phyloP scores from a whole-genome alignment of 805 yeast species.

The Millerago galiae region DNA sequence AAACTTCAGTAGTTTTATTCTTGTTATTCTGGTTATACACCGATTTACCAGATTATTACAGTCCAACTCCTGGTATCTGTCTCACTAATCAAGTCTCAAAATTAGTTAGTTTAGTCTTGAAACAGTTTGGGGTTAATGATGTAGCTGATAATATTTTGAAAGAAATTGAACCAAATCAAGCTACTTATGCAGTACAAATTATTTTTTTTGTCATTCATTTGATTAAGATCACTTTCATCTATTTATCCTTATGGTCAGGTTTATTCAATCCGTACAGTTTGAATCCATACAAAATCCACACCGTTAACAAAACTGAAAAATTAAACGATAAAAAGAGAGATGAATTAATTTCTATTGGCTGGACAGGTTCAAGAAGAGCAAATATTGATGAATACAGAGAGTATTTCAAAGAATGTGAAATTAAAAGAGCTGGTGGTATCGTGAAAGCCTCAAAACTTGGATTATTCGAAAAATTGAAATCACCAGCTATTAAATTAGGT shows the following conservation, averaged over 20 bases:
- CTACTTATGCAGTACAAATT: slow-evolving; percentile 45
- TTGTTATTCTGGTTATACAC: slow-evolving; percentile 79
- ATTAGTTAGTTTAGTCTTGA: slow-evolving; percentile 23
- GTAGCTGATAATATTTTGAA: slow-evolving; percentile 41
- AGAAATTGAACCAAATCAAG: slow-evolving; percentile 39
- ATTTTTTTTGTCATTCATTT: slow-evolving; percentile 69
- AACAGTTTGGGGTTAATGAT: slow-evolving; percentile 31
- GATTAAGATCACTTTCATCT: slow-evolving; percentile 51
- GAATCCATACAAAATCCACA: slow-evolving; percentile 30
- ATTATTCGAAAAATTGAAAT: slow-evolving; percentile 48
- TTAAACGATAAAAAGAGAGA: slow-evolving; percentile 28
- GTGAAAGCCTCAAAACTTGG: slow-evolving; percentile 74
- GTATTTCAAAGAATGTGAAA: slow-evolving; percentile 54
- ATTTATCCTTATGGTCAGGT: slow-evolving; percentile 58
- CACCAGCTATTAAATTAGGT: slow-evolving; percentile 56
- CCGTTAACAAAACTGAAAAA: slow-evolving; percentile 29
- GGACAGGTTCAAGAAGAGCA: slow-evolving; percentile 90
- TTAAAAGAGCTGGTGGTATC: slow-evolving; percentile 66
- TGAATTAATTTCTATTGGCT: slow-evolving; percentile 62
- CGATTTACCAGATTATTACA: slow-evolving; percentile 81
- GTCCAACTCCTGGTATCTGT: slow-evolving; percentile 91
- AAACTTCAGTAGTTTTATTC: slow-evolving; percentile 29
- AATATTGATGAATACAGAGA: slow-evolving; percentile 65
- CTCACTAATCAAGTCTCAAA: slow-evolving; percentile 54
- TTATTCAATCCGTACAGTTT: slow-evolving; percentile 68